phyloP scores from a whole-genome alignment of 495 filamentous ascomycete species.

The Viridothelium virens region DNA sequence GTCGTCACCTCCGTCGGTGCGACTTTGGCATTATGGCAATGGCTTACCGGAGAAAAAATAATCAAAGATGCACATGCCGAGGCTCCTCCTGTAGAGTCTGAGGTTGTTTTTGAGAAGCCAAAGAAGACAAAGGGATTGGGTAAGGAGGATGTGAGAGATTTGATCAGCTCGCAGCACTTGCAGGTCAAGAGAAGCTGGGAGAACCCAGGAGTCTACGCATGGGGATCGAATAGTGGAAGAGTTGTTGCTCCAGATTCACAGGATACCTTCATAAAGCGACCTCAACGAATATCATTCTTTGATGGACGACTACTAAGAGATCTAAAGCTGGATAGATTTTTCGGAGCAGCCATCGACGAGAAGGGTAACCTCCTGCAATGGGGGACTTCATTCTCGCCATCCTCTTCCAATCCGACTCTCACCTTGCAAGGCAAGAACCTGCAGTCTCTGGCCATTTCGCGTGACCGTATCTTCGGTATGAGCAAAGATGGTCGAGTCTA shows the following conservation, averaged over 20 bases:
- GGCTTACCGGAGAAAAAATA: conserved; percentile 21
- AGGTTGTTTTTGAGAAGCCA: conserved; percentile 53
- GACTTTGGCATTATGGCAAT: conserved; percentile 26
- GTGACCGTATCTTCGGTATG: conserved; percentile 75
- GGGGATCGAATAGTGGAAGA: conserved; percentile 80
- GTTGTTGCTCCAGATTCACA: conserved; percentile 72
- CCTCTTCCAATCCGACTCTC: conserved; percentile 49
- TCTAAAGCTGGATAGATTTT: conserved; percentile 72
- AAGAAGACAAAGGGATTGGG: conserved; percentile 43
- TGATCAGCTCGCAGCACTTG: conserved; percentile 67
- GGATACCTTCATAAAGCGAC: conserved; percentile 67
- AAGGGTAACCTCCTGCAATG: conserved; percentile 87
- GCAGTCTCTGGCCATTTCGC: conserved; percentile 59
- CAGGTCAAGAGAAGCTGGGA: conserved; percentile 85
- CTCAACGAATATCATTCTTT: conserved; percentile 73
- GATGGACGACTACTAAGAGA: conserved; percentile 78
- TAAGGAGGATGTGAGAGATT: conserved; percentile 61
- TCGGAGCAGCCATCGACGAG: conserved; percentile 83
- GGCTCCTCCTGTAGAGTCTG: conserved; percentile 26
- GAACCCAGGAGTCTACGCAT: conserved; percentile 83
- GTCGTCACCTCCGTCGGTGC: conserved; percentile 25
- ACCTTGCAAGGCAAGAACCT: conserved; percentile 81
- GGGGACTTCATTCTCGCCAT: conserved; percentile 66
- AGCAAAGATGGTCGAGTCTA: conserved; percentile 73
- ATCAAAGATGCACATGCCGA: conserved; percentile 43